Percentiles rank a stretch among this genome's conserved stretches.
These are phyloP conservation scores for Coniferiporia weirii DNA, from an alignment of 1,284 basidiomycete genomes.

Conservation along the genomic window DNA sequence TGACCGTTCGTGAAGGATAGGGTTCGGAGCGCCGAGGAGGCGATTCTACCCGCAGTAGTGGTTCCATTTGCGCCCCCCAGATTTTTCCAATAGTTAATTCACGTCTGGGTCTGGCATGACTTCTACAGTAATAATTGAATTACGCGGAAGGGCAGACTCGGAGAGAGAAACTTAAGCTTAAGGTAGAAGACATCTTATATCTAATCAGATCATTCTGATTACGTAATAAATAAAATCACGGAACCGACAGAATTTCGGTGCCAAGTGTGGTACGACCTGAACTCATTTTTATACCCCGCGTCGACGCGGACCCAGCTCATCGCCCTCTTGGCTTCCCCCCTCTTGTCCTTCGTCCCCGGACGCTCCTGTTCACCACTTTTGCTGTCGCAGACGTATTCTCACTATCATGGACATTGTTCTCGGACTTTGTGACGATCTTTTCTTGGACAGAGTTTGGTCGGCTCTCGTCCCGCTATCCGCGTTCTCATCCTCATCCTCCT, in stretches of 20 bases:
- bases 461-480: slow-evolving; percentile 66
- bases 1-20: too few species aligned
- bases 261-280: slow-evolving; percentile 1
- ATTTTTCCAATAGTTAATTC: too few species aligned
- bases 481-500: slow-evolving; percentile 35
- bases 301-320: not conserved
- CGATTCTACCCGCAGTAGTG: too few species aligned
- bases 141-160: too few species aligned
- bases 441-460: slow-evolving; percentile 79
- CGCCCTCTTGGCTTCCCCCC: not conserved
- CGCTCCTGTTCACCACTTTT: not conserved
- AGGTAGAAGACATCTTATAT: too few species aligned
- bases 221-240: not conserved
- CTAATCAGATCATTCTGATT: not conserved
- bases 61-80: too few species aligned
- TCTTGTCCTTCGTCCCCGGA: slow-evolving; percentile 13
- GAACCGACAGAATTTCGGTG: not conserved
- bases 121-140: too few species aligned
- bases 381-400: not conserved
- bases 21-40: too few species aligned
- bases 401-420: slow-evolving; percentile 79
- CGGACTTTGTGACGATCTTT: slow-evolving; percentile 61
- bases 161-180: too few species aligned
- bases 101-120: too few species aligned
- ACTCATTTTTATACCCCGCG: not conserved